Percentiles rank a stretch among this genome's conserved stretches.
Conservation (phyloP, 345 rosid species). For the Pistacia integerrima region DNA sequence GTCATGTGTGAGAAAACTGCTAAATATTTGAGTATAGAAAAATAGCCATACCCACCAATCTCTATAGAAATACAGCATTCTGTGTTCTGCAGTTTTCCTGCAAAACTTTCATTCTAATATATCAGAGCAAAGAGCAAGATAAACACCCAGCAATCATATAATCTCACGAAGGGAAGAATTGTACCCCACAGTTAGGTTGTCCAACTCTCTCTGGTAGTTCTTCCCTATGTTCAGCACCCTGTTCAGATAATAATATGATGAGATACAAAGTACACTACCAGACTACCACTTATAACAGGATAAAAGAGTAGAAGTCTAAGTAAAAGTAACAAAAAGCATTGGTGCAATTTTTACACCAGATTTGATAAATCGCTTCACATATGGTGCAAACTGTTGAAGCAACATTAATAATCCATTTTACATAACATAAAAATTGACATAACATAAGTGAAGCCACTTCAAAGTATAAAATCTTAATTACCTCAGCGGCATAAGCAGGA, state of each 20-base stretch:
- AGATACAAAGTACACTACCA: not conserved
- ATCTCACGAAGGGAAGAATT: slow-evolving; percentile 7
- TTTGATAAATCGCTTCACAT: not conserved
- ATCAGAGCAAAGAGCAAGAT: not conserved
- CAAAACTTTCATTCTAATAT: slow-evolving; percentile 6
- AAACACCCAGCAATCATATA: slow-evolving; percentile 4
- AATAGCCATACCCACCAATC: no score
- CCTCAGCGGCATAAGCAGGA: slow-evolving; percentile 60
- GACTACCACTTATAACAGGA: not conserved
- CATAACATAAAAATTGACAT: no score
- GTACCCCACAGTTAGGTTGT: slow-evolving; percentile 78
- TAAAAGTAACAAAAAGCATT: not conserved
- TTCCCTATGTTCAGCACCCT: slow-evolving; percentile 51
- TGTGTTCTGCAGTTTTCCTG: not conserved
- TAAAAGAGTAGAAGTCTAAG: not conserved
- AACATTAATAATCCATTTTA: not conserved
- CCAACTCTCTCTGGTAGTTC: slow-evolving; percentile 74
- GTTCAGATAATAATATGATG: slow-evolving; percentile 11
- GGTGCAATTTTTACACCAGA: not conserved
- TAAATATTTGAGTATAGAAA: no score
- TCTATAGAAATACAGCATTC: not conserved
- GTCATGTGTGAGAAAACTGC: no score
- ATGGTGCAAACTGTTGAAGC: not conserved
- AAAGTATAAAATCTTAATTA: slow-evolving; percentile 16
- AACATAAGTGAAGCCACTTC: not conserved